Evolutionary conservation across 345 rosid species (phyloP).

Genomic region (Eutrema yunnanense): DNA sequence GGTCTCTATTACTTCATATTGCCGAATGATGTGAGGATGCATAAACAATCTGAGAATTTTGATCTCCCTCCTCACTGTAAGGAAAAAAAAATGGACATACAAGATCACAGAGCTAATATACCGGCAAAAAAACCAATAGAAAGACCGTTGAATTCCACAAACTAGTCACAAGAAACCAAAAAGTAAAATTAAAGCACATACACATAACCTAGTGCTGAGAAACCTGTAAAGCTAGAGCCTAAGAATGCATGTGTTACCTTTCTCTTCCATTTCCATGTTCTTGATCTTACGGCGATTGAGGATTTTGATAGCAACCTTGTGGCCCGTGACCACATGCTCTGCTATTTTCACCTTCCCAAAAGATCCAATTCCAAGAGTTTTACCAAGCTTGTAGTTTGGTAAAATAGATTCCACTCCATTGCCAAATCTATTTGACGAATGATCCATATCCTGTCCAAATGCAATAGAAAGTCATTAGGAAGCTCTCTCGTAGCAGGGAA

Average conservation of each 20-base stretch:
- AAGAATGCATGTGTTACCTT: constrained; percentile 42
- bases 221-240: not conserved
- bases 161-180: not conserved
- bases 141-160: not conserved
- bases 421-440: constrained; percentile 41
- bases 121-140: not conserved
- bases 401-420: constrained; percentile 46
- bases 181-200: not conserved
- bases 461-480: not conserved
- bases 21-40: constrained; percentile 94
- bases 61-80: constrained; percentile 83
- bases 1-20: constrained; percentile 92
- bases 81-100: not conserved
- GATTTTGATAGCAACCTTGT: constrained; percentile 92
- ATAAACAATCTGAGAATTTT: constrained; percentile 78
- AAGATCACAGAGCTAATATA: not conserved
- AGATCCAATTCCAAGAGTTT: constrained; percentile 86
- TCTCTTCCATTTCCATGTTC: constrained; percentile 84
- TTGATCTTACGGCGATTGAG: constrained; percentile 81
- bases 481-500: not conserved
- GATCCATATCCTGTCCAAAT: constrained; percentile 46
- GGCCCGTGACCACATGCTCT: constrained; percentile 73
- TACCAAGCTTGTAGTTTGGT: constrained; percentile 74
- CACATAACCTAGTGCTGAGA: not conserved
- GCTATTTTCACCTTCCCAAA: constrained; percentile 96